Base-by-base conservation (phyloP, 306 rosid species). In the Medicago truncatula region DNA sequence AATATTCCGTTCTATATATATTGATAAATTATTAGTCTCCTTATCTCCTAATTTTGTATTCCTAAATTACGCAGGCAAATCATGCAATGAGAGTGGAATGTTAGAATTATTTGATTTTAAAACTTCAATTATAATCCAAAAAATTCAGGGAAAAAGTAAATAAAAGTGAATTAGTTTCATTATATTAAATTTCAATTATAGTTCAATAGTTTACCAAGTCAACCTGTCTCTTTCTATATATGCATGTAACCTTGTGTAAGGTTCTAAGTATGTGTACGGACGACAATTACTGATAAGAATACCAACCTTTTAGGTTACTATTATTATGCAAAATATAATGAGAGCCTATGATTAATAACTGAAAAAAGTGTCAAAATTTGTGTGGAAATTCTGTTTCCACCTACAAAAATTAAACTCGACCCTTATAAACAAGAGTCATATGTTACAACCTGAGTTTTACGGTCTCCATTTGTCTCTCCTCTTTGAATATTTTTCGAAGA, bases 341-440 rank as follows among this genome's bases (percentile, higher is more conserved):
- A 41, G 16, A 75, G 14, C 73, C 81, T 5, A 17, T 54, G 15
- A 54, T 52, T 7, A 67, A 56, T 17, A 70, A 70, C 73, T 7
- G n/a, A 15, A 64, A 71, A 79, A 43, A 0, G 3, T 54, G 7
- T 41, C 67, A 56, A 56, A 72, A 20, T 40, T 72, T 4, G 40
- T 11, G 14, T 38, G 39, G 53, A 39, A 38, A 57, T 12, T 38
- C 0, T 39, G 71, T 41, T 18, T 41, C 53, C 71, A 40, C 4
- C 5, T 6, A 2, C 9, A 54, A 54, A 21, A 4, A 40, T 40
- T 21, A 40, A 34, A 12, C 9, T 9, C 76, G 20, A 43, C 7
- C 31, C 46, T 53, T 28, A 28, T 28, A 28, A 3, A 28, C 31
- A 28, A 28, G 28, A 25, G 28, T 25, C 0, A 3, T 28, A 3